phyloP scores from a whole-genome alignment of 2,329 filamentous ascomycete genomes.

The Graphiopsis chlorocephala region DNA sequence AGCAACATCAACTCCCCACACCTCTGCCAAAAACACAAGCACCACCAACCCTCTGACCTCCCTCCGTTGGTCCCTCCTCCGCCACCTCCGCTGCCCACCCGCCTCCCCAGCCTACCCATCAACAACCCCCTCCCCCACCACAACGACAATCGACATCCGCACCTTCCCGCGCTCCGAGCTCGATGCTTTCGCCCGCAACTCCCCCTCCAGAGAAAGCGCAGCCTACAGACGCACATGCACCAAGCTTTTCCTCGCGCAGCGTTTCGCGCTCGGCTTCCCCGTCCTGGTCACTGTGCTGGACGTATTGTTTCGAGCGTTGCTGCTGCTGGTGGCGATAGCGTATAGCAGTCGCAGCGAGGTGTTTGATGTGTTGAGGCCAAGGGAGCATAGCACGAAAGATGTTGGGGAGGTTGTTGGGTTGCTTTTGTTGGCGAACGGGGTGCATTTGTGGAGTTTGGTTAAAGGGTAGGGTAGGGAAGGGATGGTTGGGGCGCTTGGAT shows the following conservation, averaged over 20 bases:
- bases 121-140: constrained; percentile 17
- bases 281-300: constrained; percentile 33
- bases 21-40: background rate
- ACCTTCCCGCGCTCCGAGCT: constrained; percentile 38
- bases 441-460: constrained; percentile 32
- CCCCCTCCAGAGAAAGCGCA: constrained; percentile 22
- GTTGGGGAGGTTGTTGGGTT: constrained; percentile 17
- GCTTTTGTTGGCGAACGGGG: constrained; percentile 26
- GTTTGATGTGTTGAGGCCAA: constrained; percentile 29
- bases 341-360: constrained; percentile 22
- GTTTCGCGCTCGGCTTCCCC: constrained; percentile 38
- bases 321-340: constrained; percentile 26
- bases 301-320: constrained; percentile 24
- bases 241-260: constrained; percentile 43
- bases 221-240: constrained; percentile 39
- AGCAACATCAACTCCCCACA: background rate
- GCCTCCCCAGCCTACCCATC: constrained; percentile 38
- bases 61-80: constrained; percentile 39
- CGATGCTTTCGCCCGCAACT: constrained; percentile 37
- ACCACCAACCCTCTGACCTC: constrained; percentile 18
- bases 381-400: constrained; percentile 23
- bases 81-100: constrained; percentile 40
- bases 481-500: no score
- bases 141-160: constrained; percentile 35
- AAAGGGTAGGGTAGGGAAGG: constrained; percentile 29